Evolutionary conservation across 2,329 filamentous ascomycete species (phyloP), one percentile per base, ranked within the genome.

Genomic region (Colletotrichum cordylinicola): DNA sequence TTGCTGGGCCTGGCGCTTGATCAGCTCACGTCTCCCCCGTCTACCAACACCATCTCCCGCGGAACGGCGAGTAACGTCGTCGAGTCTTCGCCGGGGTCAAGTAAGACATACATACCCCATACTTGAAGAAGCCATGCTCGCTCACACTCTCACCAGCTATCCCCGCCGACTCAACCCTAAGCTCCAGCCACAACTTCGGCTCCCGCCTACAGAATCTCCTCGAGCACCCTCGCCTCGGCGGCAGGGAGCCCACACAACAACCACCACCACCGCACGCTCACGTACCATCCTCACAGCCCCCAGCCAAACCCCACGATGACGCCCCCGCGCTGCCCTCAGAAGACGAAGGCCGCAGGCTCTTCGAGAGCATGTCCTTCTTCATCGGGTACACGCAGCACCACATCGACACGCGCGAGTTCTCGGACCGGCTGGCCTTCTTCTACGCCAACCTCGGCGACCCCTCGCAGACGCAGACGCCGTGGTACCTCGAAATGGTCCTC

Each of bases 341-440:
- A 21, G 67, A 74, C 18, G 78, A 78, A 5, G 78, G 74, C 15
- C 76, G 76, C 13, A 76, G 71, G 21, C 65, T 80, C 18, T 75
- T 78, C 48, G 78, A 76, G 31, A 77, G 77, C 27, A 80, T 77
- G 61, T 79, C 79, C 43, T 48, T 79, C 35, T 78, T 80, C 64
- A 77, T 80, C 37, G 79, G 76, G 12, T 78, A 80, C 35, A 80
- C 79, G 27, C 79, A 79, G 60, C 79, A 79, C 48, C 79, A 80
- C 16, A 78, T 80, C 61, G 79, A 80, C 24, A 79, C 79, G 3
- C 75, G 79, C 27, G 67, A 80, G 66, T 77, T 77, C 43, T 76
- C 76, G 8, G 76, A 77, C 48, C 56, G 70, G 18, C 65, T 77
- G 9, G 74, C 74, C 4, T 67, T 72, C 27, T 66, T 76, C 37